phyloP scores from a whole-genome alignment of 768 basidiomycete genomes.

The Thelephora ganbajun region DNA sequence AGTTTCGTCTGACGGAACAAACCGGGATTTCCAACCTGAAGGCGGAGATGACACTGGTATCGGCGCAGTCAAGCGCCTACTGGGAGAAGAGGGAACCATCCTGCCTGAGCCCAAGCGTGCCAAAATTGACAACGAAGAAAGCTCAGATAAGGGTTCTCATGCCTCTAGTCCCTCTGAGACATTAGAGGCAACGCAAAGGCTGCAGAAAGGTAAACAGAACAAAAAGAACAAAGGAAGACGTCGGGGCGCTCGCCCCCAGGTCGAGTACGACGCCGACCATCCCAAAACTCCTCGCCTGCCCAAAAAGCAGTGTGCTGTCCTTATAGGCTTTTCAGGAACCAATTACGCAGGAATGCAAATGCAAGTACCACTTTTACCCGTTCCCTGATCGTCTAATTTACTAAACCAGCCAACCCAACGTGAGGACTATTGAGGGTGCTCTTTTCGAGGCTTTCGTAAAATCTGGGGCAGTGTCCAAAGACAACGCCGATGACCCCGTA shows the following conservation, averaged over 20 bases:
- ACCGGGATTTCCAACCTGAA: too few species aligned
- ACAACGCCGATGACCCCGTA: conserved; percentile 82
- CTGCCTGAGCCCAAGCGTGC: too few species aligned
- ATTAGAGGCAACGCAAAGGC: not conserved
- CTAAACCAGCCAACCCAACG: conserved; percentile 42
- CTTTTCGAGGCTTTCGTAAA: conserved; percentile 81
- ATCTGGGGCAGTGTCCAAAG: conserved; percentile 85
- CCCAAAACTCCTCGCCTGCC: conserved; percentile 48
- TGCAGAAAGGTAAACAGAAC: conserved; percentile 7
- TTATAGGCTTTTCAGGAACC: conserved; percentile 86
- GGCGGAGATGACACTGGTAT: too few species aligned
- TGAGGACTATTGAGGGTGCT: conserved; percentile 78
- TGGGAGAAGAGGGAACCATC: too few species aligned
- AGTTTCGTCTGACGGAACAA: too few species aligned
- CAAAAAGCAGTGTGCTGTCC: conserved; percentile 71
- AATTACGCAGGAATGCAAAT: conserved; percentile 95
- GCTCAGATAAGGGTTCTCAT: too few species aligned
- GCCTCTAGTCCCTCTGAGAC: too few species aligned
- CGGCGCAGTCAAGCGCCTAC: too few species aligned
- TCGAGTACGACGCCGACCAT: conserved; percentile 3
- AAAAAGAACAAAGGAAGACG: conserved; percentile 8
- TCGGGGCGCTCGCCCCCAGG: conserved; percentile 10
- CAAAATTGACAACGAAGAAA: too few species aligned
- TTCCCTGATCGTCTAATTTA: not conserved
- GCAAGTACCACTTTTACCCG: conserved; percentile 32